These are phyloP conservation scores for Thamnidium elegans DNA, from an alignment of 192 early-diverging fungal species.

Conservation along the genomic window DNA sequence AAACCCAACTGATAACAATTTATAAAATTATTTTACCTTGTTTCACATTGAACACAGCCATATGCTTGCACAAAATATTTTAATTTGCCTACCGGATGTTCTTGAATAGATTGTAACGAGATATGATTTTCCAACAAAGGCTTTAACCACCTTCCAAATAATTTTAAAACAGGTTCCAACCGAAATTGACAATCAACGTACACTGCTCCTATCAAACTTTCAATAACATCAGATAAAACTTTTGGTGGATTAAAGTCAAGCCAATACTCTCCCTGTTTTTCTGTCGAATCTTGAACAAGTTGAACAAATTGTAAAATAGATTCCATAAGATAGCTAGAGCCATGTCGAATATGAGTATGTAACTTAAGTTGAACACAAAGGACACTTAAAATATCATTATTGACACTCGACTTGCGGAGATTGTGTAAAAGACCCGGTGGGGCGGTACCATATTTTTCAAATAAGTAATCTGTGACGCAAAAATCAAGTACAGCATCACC, in stretches of 20 bases:
- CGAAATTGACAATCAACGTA: constrained; percentile 80
- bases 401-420: constrained; percentile 80
- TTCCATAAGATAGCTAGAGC: constrained; percentile 48
- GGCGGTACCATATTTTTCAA: constrained; percentile 58
- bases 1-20: background rate
- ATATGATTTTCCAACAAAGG: constrained; percentile 41
- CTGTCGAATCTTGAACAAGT: constrained; percentile 43
- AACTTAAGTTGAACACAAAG: constrained; percentile 63
- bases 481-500: constrained; percentile 84
- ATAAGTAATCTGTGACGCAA: constrained; percentile 69
- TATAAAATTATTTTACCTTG: no score
- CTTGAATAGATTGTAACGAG: constrained; percentile 35
- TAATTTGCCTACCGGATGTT: constrained; percentile 42
- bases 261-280: constrained; percentile 69
- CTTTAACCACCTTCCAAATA: constrained; percentile 39
- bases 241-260: constrained; percentile 78
- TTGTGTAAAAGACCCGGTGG: constrained; percentile 74
- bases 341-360: constrained; percentile 64
- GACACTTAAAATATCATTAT: constrained; percentile 79
- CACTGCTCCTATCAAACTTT: constrained; percentile 83
- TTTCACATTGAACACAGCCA: constrained; percentile 38
- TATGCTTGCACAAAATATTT: constrained; percentile 31
- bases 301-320: constrained; percentile 54
- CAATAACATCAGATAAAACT: constrained; percentile 79
- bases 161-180: constrained; percentile 40